These are phyloP conservation scores for Tarenaya hassleriana DNA, from an alignment of 345 rosid species.

Conservation along the genomic window DNA sequence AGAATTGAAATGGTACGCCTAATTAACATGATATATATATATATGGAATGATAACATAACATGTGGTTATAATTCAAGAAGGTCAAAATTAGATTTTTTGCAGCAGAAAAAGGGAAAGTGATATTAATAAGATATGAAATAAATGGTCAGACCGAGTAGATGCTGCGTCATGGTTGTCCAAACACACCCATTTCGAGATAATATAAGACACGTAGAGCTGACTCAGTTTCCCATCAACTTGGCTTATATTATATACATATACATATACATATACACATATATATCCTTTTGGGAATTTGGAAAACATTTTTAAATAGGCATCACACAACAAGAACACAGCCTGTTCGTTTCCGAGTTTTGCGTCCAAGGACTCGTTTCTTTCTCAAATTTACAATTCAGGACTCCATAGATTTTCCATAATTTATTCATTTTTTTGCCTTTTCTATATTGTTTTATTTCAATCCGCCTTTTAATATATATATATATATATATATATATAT, in stretches of 20 bases:
- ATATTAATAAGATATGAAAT: slow-evolving; percentile 1
- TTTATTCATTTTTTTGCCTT: background rate
- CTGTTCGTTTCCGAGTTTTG: background rate
- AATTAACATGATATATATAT: no score
- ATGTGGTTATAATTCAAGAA: no score
- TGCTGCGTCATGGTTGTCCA: slow-evolving; percentile 44
- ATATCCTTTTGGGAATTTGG: no score
- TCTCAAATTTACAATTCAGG: slow-evolving; percentile 26
- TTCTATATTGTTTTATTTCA: background rate
- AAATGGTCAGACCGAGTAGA: slow-evolving; percentile 35
- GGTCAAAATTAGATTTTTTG: no score
- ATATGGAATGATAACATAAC: no score
- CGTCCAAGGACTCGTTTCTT: slow-evolving; percentile 20
- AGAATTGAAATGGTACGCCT: no score
- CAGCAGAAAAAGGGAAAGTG: slow-evolving; percentile 6
- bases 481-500: slow-evolving; percentile 1
- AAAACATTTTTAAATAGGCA: slow-evolving; percentile 1
- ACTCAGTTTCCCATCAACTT: slow-evolving; percentile 35
- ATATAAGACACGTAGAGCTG: slow-evolving; percentile 49
- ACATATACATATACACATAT: no score
- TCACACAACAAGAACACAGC: slow-evolving; percentile 22
- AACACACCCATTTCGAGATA: slow-evolving; percentile 17
- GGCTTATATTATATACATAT: background rate
- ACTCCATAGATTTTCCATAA: slow-evolving; percentile 15
- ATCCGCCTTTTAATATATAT: background rate